phyloP scores from a whole-genome alignment of 2,329 filamentous ascomycete species.

The Pseudocercospora ulei region DNA sequence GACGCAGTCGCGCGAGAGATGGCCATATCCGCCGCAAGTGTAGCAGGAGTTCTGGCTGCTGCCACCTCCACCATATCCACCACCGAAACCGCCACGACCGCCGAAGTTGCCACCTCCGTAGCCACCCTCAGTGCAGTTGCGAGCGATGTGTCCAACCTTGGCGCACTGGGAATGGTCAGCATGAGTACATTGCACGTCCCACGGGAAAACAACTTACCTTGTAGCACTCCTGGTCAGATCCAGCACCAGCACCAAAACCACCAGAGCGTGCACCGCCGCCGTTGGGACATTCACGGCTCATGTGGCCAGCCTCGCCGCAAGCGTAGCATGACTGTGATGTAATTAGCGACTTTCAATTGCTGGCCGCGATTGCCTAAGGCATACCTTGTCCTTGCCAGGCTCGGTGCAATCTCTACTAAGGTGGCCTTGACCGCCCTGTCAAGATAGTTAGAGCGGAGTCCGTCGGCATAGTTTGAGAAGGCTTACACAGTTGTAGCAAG shows the following conservation, averaged over 20 bases:
- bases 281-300: conserved; percentile 70
- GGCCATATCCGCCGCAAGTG: conserved; percentile 91
- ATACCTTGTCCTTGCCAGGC: conserved; percentile 72
- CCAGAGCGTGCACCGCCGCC: conserved; percentile 41
- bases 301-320: conserved; percentile 75
- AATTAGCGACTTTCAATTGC: conserved; percentile 31
- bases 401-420: conserved; percentile 76
- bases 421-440: conserved; percentile 40
- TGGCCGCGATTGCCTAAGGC: conserved; percentile 28
- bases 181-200: conserved; percentile 39
- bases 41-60: conserved; percentile 71
- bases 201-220: conserved; percentile 14
- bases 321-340: conserved; percentile 42
- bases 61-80: conserved; percentile 43
- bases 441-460: background rate
- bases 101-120: conserved; percentile 43
- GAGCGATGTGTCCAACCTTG: conserved; percentile 90
- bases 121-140: conserved; percentile 65
- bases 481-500: conserved; percentile 39
- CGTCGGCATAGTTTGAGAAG: background rate
- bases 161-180: conserved; percentile 81
- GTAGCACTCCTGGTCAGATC: conserved; percentile 40
- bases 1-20: conserved; percentile 83
- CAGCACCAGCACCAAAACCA: conserved; percentile 29
- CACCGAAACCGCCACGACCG: conserved; percentile 38